phyloP scores from a whole-genome alignment of 2,329 filamentous ascomycete genomes.

The Aspergillus proliferans region DNA sequence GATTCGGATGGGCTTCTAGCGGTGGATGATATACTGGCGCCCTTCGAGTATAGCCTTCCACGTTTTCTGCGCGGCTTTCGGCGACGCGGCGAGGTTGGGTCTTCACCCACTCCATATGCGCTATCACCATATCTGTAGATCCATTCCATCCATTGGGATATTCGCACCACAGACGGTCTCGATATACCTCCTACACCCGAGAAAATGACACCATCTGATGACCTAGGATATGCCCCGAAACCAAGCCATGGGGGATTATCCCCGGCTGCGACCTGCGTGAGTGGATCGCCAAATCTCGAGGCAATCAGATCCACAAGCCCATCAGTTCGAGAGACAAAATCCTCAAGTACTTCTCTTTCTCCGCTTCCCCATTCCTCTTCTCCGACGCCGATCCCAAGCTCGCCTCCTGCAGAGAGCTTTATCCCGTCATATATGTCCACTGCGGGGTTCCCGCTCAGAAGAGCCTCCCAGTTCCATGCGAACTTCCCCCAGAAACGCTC shows the following conservation, averaged over 20 bases:
- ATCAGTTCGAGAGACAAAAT: constrained; percentile 70
- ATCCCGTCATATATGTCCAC: constrained; percentile 73
- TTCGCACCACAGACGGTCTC: constrained; percentile 61
- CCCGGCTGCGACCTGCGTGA: constrained; percentile 18
- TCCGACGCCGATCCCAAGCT: constrained; percentile 87
- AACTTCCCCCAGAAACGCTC: constrained; percentile 75
- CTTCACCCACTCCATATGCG: constrained; percentile 78
- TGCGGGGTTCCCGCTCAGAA: constrained; percentile 82
- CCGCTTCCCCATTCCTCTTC: constrained; percentile 93
- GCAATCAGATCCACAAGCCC: constrained; percentile 85
- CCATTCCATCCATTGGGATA: constrained; percentile 83
- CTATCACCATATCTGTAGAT: constrained; percentile 77
- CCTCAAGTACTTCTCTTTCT: constrained; percentile 86
- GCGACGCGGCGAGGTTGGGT: constrained; percentile 58
- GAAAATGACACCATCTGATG: constrained; percentile 80
- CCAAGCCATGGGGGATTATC: constrained; percentile 63
- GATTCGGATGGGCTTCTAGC: constrained; percentile 5
- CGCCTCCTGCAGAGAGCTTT: constrained; percentile 82
- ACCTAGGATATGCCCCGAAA: constrained; percentile 57
- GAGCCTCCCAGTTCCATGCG: constrained; percentile 69
- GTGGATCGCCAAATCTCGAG: constrained; percentile 68
- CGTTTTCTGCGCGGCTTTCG: constrained; percentile 31
- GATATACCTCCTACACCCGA: constrained; percentile 71
- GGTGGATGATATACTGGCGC: constrained; percentile 2
- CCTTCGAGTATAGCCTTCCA: constrained; percentile 12